Evolutionary conservation across 2,329 filamentous ascomycete genomes (phyloP), one percentile per base, ranked within the genome.

Genomic region (Tolypocladium ovalisporum): DNA sequence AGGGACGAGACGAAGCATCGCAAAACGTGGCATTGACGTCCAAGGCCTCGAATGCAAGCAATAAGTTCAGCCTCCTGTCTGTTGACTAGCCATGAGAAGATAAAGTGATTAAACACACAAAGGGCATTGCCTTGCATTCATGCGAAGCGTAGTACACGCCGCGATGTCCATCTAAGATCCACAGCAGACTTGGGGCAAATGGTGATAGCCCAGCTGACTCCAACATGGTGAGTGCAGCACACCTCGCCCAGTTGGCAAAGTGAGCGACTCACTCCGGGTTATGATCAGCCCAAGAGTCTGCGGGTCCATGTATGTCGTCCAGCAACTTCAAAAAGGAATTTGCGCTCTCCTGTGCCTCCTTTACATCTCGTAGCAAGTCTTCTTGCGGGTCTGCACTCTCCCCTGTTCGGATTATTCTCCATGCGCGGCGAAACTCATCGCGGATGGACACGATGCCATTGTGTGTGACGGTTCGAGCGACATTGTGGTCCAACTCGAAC

Each of bases 401-500:
- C 2, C 81, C 72, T 8, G 71, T 71, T 61, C 75, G 77, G 61
- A 92, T 83, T 58, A 95, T 87, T 39, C 82, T 77, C 82, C 88
- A 89, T 3, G 89, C 90, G 24, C 90, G 81, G 22, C 89, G 81
- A 66, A 96, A 94, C 71, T 96, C 90, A 64, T 94, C 87, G 44
- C 89, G 79, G 59, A 96, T 94, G 0, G 86, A 81, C 1, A 89
- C 86, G 61, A 96, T 89, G 2, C 90, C 90, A 59, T 85, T 82
- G 66, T 93, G 88, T 8, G 87, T 91, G 1, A 96, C 90, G 0
- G 90, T 96, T 54, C 90, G 79, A 3, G 89, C 92, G 37, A 96
- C 88, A 64, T 96, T 97, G 71, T 96, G 90, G 44, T 90, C 86
- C 2, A 85, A 73, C 73, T 96, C 90, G 66, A 96, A 96, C 0